phyloP scores from a whole-genome alignment of 768 basidiomycete species.

The Rhodocollybia butyracea region DNA sequence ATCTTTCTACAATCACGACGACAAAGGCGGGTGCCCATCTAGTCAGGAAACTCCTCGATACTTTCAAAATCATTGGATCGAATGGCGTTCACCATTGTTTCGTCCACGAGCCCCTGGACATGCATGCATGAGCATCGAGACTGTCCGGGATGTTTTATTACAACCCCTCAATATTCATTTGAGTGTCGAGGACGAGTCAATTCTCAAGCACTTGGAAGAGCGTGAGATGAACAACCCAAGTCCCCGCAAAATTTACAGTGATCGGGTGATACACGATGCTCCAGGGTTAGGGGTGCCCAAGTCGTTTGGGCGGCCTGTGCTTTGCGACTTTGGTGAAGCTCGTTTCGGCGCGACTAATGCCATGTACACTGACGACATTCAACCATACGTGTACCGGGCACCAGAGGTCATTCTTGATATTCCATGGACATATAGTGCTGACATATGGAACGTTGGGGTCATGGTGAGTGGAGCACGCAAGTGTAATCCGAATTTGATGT shows the following conservation, averaged over 20 bases:
- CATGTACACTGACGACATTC: slow-evolving; percentile 13
- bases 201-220: slow-evolving; percentile 1
- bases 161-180: not conserved
- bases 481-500: not conserved
- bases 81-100: not conserved
- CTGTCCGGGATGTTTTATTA: not conserved
- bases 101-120: not conserved
- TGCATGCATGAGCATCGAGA: not conserved
- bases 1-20: not conserved
- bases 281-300: not conserved
- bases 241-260: not conserved
- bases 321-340: slow-evolving; percentile 22
- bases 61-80: not conserved
- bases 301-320: slow-evolving; percentile 12
- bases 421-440: slow-evolving; percentile 22
- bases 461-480: slow-evolving; percentile 22
- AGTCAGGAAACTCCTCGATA: not conserved
- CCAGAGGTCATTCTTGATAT: slow-evolving; percentile 25
- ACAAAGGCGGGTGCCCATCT: not conserved
- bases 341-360: slow-evolving; percentile 7
- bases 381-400: slow-evolving; percentile 23
- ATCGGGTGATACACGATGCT: not conserved
- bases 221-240: not conserved
- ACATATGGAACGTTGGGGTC: slow-evolving; percentile 29
- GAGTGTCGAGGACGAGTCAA: not conserved